Percentiles rank a stretch among this genome's conserved stretches.
These are phyloP conservation scores for Podospora pseudopauciseta DNA, from an alignment of 495 filamentous ascomycete species.

Conservation along the genomic window DNA sequence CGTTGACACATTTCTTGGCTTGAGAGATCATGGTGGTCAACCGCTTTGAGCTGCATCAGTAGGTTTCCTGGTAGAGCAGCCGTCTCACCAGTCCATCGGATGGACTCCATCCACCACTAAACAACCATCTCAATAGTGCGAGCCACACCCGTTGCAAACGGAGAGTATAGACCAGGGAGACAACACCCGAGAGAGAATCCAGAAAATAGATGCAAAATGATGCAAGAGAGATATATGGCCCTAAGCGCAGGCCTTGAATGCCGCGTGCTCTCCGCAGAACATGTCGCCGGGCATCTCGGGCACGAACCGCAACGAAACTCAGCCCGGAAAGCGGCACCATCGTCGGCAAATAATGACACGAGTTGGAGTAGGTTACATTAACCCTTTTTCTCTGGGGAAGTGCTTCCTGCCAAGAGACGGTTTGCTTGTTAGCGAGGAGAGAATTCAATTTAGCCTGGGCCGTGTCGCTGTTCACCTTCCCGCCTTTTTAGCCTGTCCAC, in stretches of 20 bases:
- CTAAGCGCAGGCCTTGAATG: not conserved
- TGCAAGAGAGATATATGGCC: not conserved
- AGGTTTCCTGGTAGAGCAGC: not conserved
- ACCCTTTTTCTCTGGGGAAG: not conserved
- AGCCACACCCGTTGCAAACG: not conserved
- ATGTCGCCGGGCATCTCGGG: conserved; percentile 2
- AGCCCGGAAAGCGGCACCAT: conserved; percentile 9
- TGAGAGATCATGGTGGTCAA: not conserved
- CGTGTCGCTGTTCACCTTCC: conserved; percentile 10
- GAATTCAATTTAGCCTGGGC: conserved; percentile 12
- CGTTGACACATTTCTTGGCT: not conserved
- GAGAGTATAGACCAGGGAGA: not conserved
- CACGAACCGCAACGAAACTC: not conserved
- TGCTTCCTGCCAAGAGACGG: conserved; percentile 1
- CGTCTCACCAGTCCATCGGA: not conserved
- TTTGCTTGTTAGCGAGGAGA: conserved; percentile 2
- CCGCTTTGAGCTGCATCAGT: not conserved
- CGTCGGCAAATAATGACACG: conserved; percentile 3
- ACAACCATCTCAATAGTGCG: not conserved
- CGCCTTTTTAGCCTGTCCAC: conserved; percentile 24
- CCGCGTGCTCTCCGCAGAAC: not conserved
- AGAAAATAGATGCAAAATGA: not conserved
- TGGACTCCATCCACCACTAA: not conserved
- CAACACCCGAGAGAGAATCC: not conserved
- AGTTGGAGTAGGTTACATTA: conserved; percentile 12